These are phyloP conservation scores for Arbutus unedo DNA, from an alignment of 148 eudicot species.

Conservation along the genomic window DNA sequence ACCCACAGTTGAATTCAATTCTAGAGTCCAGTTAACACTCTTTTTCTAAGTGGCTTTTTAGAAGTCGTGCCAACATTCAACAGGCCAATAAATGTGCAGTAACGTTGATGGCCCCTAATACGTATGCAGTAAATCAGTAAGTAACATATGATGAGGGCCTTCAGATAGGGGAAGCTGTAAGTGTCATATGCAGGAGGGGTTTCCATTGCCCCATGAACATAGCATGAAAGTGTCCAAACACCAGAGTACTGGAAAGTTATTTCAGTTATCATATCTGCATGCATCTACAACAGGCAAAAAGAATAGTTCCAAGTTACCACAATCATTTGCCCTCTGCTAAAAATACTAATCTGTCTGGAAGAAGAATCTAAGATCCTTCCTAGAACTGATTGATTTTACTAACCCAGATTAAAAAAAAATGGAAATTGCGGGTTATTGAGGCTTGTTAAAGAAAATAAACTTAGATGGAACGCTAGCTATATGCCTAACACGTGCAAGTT, in stretches of 20 bases:
- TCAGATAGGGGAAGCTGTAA: not conserved
- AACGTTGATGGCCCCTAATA: not conserved
- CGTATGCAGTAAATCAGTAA: not conserved
- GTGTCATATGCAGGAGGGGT: too few relatives aligned
- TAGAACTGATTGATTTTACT: not conserved
- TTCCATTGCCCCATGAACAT: not conserved
- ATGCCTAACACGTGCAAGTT: too few relatives aligned
- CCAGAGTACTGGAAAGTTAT: not conserved
- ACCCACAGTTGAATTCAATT: too few relatives aligned
- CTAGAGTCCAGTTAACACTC: too few relatives aligned
- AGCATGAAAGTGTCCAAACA: not conserved
- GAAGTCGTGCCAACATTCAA: too few relatives aligned
- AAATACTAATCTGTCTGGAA: not conserved
- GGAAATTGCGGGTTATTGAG: not conserved
- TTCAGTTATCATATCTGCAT: not conserved
- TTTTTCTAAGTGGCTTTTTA: too few relatives aligned
- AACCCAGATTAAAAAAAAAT: not conserved
- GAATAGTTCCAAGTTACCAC: too few relatives aligned
- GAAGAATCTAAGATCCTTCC: not conserved
- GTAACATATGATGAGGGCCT: not conserved
- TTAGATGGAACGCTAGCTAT: too few relatives aligned
- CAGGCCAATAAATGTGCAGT: slow-evolving; percentile 6
- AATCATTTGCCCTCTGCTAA: not conserved
- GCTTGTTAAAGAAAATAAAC: not conserved
- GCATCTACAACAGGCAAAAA: not conserved